Evolutionary conservation across 2,329 filamentous ascomycete species (phyloP).

Genomic region (Paraphoma chrysanthemicola): DNA sequence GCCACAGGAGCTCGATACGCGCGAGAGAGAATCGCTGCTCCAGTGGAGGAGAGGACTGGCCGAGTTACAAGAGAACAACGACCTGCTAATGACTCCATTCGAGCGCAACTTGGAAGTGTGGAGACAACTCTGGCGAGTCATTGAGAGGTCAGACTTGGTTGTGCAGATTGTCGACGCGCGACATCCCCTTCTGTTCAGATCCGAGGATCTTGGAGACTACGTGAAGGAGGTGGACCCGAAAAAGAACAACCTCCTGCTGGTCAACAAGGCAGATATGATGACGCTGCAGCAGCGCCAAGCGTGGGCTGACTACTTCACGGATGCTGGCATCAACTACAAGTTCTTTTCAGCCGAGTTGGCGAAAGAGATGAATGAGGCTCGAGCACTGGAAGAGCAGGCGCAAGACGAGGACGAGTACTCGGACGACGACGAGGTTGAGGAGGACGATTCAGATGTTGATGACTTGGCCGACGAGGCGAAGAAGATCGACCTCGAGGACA

Average conservation of each 20-base stretch:
- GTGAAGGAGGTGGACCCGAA: slow-evolving; percentile 89
- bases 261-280: slow-evolving; percentile 99
- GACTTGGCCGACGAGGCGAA: slow-evolving; percentile 51
- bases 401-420: slow-evolving; percentile 48
- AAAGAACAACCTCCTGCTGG: slow-evolving; percentile 89
- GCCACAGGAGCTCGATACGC: slow-evolving; percentile 76
- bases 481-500: slow-evolving; percentile 56
- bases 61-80: slow-evolving; percentile 90
- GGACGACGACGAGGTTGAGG: slow-evolving; percentile 54
- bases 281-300: slow-evolving; percentile 78
- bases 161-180: slow-evolving; percentile 98
- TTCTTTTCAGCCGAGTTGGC: slow-evolving; percentile 96
- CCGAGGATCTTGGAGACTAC: slow-evolving; percentile 90
- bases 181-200: slow-evolving; percentile 92
- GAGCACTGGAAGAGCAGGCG: slow-evolving; percentile 61
- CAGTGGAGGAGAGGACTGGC: slow-evolving; percentile 90
- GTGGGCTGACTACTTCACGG: slow-evolving; percentile 88
- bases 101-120: slow-evolving; percentile 97
- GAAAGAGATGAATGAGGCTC: slow-evolving; percentile 83
- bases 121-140: slow-evolving; percentile 97
- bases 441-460: slow-evolving; percentile 58
- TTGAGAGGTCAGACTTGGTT: slow-evolving; percentile 92
- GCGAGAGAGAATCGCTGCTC: slow-evolving; percentile 81
- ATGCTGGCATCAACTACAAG: slow-evolving; percentile 83
- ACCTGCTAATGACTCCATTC: slow-evolving; percentile 96